phyloP scores from a whole-genome alignment of 768 basidiomycete species.

The Rubroboletus pulcherrimus region DNA sequence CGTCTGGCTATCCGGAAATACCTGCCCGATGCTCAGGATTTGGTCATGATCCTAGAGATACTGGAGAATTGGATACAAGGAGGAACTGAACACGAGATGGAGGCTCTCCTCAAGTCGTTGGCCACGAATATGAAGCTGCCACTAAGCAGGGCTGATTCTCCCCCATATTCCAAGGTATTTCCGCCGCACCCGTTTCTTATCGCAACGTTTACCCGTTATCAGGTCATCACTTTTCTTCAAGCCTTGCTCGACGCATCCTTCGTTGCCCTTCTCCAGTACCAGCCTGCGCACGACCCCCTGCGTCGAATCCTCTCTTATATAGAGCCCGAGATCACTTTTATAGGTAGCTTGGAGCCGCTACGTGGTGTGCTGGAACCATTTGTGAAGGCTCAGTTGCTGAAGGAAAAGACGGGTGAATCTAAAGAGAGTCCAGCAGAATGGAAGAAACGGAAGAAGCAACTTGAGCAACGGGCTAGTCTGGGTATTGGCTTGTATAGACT shows the following conservation, averaged over 20 bases:
- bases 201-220: conserved; percentile 34
- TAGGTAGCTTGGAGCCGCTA: conserved; percentile 50
- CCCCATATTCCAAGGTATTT: conserved; percentile 37
- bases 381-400: conserved; percentile 49
- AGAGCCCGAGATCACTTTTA: conserved; percentile 50
- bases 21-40: conserved; percentile 37
- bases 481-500: conserved; percentile 66
- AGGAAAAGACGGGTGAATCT: conserved; percentile 36
- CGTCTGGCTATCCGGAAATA: conserved; percentile 43
- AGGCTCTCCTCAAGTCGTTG: conserved; percentile 21
- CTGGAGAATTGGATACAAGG: conserved; percentile 40
- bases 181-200: conserved; percentile 30
- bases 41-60: conserved; percentile 36
- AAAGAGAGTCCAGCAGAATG: conserved; percentile 41
- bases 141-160: conserved; percentile 12
- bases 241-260: conserved; percentile 69
- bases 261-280: conserved; percentile 60
- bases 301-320: conserved; percentile 47
- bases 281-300: conserved; percentile 54
- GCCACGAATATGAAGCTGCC: conserved; percentile 14
- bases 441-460: conserved; percentile 51
- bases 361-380: conserved; percentile 65
- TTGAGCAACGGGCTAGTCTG: conserved; percentile 49
- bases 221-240: conserved; percentile 63
- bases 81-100: conserved; percentile 25